Percentiles rank a stretch among this genome's conserved stretches.
These are phyloP conservation scores for Parafenestella ontariensis DNA, from an alignment of 2,329 filamentous ascomycete genomes.

Conservation along the genomic window DNA sequence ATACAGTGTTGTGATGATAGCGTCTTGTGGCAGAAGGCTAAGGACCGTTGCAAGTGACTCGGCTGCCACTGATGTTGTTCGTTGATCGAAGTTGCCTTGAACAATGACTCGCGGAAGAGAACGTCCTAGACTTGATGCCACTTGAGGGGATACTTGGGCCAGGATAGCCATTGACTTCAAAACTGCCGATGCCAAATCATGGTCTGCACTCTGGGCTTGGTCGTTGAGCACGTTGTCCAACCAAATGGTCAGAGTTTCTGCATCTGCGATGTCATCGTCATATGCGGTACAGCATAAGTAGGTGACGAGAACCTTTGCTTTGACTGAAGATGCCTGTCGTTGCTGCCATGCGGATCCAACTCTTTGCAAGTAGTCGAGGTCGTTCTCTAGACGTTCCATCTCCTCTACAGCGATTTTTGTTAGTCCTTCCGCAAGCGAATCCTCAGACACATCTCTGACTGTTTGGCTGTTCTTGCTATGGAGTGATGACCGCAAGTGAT, in stretches of 20 bases:
- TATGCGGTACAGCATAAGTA: slow-evolving; percentile 86
- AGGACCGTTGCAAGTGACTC: slow-evolving; percentile 83
- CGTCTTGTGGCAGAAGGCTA: slow-evolving; percentile 84
- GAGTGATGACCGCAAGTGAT: slow-evolving; percentile 61
- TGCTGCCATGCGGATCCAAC: slow-evolving; percentile 87
- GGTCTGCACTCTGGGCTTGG: slow-evolving; percentile 80
- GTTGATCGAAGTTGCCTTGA: slow-evolving; percentile 74
- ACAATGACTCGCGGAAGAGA: slow-evolving; percentile 87
- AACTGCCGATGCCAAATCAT: slow-evolving; percentile 76
- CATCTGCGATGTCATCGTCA: slow-evolving; percentile 80
- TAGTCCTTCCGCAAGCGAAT: slow-evolving; percentile 60
- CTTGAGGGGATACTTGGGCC: slow-evolving; percentile 74
- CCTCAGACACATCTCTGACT: slow-evolving; percentile 30
- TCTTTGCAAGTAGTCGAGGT: slow-evolving; percentile 82
- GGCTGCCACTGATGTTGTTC: slow-evolving; percentile 79
- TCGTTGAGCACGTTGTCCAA: slow-evolving; percentile 83
- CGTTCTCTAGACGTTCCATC: slow-evolving; percentile 85
- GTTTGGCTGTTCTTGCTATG: slow-evolving; percentile 22
- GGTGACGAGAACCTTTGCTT: slow-evolving; percentile 79
- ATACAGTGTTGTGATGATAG: slow-evolving; percentile 93
- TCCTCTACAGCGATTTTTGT: slow-evolving; percentile 79
- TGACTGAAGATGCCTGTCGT: slow-evolving; percentile 82
- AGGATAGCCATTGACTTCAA: slow-evolving; percentile 83
- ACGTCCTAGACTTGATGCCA: slow-evolving; percentile 77
- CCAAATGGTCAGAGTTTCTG: slow-evolving; percentile 81